Evolutionary conservation across 495 filamentous ascomycete genomes (phyloP), one percentile per base, ranked within the genome.

Genomic region (Tetracladium setigerum): DNA sequence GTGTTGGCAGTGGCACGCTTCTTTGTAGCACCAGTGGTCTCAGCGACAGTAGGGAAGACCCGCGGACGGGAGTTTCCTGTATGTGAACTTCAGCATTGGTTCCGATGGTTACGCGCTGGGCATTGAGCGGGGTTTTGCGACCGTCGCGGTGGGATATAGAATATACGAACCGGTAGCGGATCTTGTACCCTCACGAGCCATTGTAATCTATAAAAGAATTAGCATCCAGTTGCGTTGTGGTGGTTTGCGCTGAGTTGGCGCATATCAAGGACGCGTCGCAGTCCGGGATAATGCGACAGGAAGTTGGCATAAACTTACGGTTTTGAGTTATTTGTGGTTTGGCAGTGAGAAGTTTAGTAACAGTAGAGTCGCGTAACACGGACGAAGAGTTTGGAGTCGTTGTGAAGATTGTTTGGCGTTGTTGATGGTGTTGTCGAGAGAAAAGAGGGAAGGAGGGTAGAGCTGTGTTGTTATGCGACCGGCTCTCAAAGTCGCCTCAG

Each of bases 111-210:
- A 59, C 49, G 56, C 56, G 56, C 56, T 38, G 48, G 40, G 37
- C 44, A 27, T 13, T 44, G 46, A 52, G 34, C 14, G 34, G 47
- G 11, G 17, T 30, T 18, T 46, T 30, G 10, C 31, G 27, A 24
- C 22, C 17, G 18, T 33, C 42, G 36, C 32, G 40, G 24, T 43
- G 15, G 18, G 30, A 27, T 41, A 22, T 17, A 16, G 27, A 4
- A 45, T 43, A 37, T 40, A 59, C 56, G 37, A 30, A 59, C 56
- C 56, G 34, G 74, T 77, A 46, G 60, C 54, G 38, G 72, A 76
- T 48, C 74, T 71, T 43, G 74, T 77, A 57, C 72, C 72, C 67
- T 77, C 73, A 56, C 72, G 71, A 60, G 72, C 59, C 73, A 77
- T 77, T 55, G 56, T 61, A 50, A 48, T 42, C 59, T 58, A 41